These are phyloP conservation scores for Nakazawaea peltata DNA, from an alignment of 805 yeast species.

Conservation along the genomic window DNA sequence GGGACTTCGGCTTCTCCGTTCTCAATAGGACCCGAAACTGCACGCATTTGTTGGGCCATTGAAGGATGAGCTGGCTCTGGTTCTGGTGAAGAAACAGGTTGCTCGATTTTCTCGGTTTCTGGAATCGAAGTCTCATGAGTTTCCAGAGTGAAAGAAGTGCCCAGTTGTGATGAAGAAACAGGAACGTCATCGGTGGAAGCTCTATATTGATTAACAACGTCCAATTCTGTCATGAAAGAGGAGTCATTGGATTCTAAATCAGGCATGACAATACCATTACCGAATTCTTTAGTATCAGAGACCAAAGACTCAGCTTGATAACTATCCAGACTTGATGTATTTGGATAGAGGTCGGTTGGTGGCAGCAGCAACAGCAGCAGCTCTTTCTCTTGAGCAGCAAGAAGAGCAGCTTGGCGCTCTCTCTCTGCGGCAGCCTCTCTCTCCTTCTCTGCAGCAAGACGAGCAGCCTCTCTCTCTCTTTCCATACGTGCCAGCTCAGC, in stretches of 20 bases:
- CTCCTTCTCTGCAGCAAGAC: conserved; percentile 17
- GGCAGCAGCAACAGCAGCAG: no score
- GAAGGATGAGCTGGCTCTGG: conserved; percentile 9
- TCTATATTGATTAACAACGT: conserved; percentile 16
- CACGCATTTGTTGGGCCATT: conserved; percentile 45
- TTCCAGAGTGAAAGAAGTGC: not conserved
- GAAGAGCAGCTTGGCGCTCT: no score
- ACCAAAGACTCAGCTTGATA: no score
- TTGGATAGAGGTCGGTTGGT: no score
- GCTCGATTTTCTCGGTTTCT: not conserved
- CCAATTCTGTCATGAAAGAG: conserved; percentile 13
- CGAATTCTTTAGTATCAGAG: no score
- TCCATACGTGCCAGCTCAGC: not conserved
- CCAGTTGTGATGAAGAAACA: conserved; percentile 18
- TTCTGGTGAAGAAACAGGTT: not conserved
- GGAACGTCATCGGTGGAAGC: conserved; percentile 16
- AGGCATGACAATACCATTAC: no score
- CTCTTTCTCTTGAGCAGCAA: no score
- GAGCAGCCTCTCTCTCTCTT: conserved; percentile 13
- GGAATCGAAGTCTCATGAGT: no score
- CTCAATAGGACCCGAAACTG: no score
- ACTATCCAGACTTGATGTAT: no score
- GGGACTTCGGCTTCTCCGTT: conserved; percentile 25
- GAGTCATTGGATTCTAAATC: no score
- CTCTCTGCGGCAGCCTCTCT: not conserved